Conservation (phyloP, 768 basidiomycete genomes). For the Lactarius sp. region DNA sequence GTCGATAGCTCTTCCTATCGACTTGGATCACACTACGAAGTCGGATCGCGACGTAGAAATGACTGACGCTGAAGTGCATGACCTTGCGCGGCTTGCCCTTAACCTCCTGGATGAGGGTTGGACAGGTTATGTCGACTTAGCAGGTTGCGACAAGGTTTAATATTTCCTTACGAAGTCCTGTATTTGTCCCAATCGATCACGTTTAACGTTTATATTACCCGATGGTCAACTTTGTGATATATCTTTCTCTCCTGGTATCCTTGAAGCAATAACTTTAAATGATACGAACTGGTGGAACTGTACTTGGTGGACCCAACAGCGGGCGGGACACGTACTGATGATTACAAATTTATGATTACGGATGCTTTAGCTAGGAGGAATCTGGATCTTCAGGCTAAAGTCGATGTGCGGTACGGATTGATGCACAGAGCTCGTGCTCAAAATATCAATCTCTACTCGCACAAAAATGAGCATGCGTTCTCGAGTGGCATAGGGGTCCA, state of each 20-base stretch:
- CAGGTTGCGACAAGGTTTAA: not conserved
- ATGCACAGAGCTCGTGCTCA: slow-evolving; percentile 87
- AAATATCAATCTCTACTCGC: slow-evolving; percentile 80
- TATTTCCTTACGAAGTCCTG: not conserved
- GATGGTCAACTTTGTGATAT: not conserved
- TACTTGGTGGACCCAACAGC: not conserved
- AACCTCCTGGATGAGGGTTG: not conserved
- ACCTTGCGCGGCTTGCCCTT: not conserved
- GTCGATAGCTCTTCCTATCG: not conserved
- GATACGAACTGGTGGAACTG: not conserved
- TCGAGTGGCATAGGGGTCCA: not conserved
- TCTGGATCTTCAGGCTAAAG: slow-evolving; percentile 94
- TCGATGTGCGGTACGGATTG: slow-evolving; percentile 93
- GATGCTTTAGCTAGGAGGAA: slow-evolving; percentile 31
- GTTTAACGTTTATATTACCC: not conserved
- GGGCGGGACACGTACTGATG: not conserved
- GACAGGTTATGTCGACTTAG: not conserved
- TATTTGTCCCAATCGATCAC: not conserved
- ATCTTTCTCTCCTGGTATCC: not conserved
- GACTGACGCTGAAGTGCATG: not conserved
- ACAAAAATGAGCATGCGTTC: not conserved
- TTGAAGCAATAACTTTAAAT: not conserved
- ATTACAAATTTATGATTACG: not conserved
- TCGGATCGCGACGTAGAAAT: not conserved
- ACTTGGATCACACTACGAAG: not conserved